A percentile compares a stretch with the other conserved stretches of the same genome.
These are phyloP conservation scores for Coemansia sp. DNA, from an alignment of 192 early-diverging fungal genomes.

Conservation along the genomic window DNA sequence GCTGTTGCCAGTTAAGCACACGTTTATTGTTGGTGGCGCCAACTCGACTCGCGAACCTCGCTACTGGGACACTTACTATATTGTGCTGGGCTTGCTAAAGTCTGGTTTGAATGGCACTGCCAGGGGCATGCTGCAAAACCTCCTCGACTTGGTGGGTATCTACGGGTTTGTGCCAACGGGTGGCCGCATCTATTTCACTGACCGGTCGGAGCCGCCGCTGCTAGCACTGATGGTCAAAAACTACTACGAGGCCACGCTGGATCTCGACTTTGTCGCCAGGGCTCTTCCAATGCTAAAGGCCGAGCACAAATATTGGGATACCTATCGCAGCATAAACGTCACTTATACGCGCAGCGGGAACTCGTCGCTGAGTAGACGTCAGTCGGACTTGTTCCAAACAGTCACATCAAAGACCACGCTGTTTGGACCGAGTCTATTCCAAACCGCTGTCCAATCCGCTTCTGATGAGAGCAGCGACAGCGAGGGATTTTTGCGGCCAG, in stretches of 20 bases:
- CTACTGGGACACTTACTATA: constrained; percentile 76
- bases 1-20: constrained; percentile 56
- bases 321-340: constrained; percentile 54
- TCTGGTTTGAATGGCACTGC: constrained; percentile 64
- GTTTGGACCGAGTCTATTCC: constrained; percentile 33
- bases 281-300: constrained; percentile 64
- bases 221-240: constrained; percentile 68
- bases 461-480: neutral
- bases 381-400: constrained; percentile 3
- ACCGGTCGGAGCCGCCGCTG: constrained; percentile 74
- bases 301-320: constrained; percentile 68
- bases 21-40: constrained; percentile 69
- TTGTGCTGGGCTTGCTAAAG: constrained; percentile 62
- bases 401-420: constrained; percentile 28
- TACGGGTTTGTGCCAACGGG: constrained; percentile 75
- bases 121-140: constrained; percentile 64
- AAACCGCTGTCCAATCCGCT: constrained; percentile 1
- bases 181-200: constrained; percentile 73
- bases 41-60: constrained; percentile 68
- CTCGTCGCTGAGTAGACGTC: constrained; percentile 16
- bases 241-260: constrained; percentile 63
- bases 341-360: constrained; percentile 36
- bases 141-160: constrained; percentile 59
- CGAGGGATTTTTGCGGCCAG: constrained; percentile 22
- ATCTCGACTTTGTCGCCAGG: constrained; percentile 53